A percentile compares a stretch with the other conserved stretches of the same genome.
Evolutionary conservation across 768 basidiomycete species (phyloP).

Genomic region (Kwoniella dejecticola): DNA sequence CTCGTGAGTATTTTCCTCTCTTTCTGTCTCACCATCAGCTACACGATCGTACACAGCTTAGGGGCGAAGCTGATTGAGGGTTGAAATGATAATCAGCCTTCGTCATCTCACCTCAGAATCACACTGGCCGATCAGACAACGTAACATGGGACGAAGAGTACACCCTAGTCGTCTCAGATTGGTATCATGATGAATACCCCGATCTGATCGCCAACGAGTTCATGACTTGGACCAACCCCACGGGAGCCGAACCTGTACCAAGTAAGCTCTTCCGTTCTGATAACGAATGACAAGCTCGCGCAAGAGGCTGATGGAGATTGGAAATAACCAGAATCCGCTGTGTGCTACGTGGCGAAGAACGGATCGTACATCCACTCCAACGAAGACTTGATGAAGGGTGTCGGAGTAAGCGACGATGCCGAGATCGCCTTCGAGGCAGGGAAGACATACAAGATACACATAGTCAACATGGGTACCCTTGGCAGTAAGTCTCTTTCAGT

Average conservation of each 20-base stretch:
- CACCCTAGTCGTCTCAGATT: conserved; percentile 82
- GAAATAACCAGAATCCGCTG: conserved; percentile 74
- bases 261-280: conserved; percentile 57
- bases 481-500: conserved; percentile 51
- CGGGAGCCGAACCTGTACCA: conserved; percentile 86
- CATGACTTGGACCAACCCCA: conserved; percentile 68
- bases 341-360: conserved; percentile 83
- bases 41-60: conserved; percentile 63
- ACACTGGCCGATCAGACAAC: conserved; percentile 57
- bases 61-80: conserved; percentile 69
- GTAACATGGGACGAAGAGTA: conserved; percentile 84
- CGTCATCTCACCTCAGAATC: conserved; percentile 63
- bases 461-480: conserved; percentile 74
- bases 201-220: conserved; percentile 65
- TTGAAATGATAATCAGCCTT: conserved; percentile 59
- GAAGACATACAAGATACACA: conserved; percentile 83
- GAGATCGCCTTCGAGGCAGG: conserved; percentile 80
- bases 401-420: conserved; percentile 77
- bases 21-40: conserved; percentile 67
- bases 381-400: conserved; percentile 59
- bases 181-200: conserved; percentile 81
- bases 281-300: not conserved
- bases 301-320: too few species aligned
- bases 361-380: conserved; percentile 67
- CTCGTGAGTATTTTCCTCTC: conserved; percentile 51